These are phyloP conservation scores for Secale cereale DNA, from an alignment of 176 grass and related monocot genomes.

Conservation along the genomic window DNA sequence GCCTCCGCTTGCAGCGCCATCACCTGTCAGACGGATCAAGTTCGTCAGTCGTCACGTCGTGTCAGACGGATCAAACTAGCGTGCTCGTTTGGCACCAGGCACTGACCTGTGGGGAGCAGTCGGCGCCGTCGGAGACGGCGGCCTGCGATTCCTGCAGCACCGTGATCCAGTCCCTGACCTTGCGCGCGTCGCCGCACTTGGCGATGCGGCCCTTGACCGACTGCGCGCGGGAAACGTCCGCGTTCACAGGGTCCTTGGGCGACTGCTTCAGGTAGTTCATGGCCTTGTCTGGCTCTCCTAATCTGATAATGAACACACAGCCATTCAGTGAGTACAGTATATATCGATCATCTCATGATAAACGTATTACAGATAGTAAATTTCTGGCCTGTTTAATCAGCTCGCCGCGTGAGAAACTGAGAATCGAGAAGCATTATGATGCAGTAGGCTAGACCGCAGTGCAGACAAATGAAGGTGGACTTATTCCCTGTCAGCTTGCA, in stretches of 20 bases:
- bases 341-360: background rate
- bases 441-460: background rate
- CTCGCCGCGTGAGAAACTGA: no score
- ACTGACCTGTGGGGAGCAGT: conserved; percentile 78
- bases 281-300: conserved; percentile 87
- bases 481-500: background rate
- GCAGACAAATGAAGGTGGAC: conserved; percentile 17
- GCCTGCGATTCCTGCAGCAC: conserved; percentile 75
- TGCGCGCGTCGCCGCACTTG: conserved; percentile 67
- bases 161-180: conserved; percentile 69
- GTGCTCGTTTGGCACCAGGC: background rate
- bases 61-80: no score
- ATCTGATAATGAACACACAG: conserved; percentile 23
- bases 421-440: no score
- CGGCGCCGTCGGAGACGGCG: conserved; percentile 65
- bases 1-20: conserved; percentile 86
- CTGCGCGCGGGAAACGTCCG: conserved; percentile 46
- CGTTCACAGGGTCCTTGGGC: conserved; percentile 43
- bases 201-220: conserved; percentile 56
- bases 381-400: background rate
- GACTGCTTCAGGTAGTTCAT: conserved; percentile 72
- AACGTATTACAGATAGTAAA: background rate
- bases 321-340: background rate
- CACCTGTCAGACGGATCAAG: conserved; percentile 25
- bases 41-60: background rate